Evolutionary conservation across 1,284 basidiomycete genomes (phyloP).

Genomic region (Fomitopsis pinicola): DNA sequence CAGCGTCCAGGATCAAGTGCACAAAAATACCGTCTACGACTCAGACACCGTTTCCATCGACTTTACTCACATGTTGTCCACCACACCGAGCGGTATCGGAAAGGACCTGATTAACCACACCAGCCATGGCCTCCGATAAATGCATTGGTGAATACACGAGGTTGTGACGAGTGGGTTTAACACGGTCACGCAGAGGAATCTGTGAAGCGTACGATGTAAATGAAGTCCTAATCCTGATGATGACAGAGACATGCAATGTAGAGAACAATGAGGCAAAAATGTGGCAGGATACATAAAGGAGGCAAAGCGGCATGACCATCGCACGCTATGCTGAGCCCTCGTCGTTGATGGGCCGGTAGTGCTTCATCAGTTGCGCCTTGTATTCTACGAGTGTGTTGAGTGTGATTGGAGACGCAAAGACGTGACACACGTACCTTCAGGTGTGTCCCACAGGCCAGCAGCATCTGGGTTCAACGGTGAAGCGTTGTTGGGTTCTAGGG

Average conservation of each 20-base stretch:
- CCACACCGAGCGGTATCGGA: too few relatives aligned
- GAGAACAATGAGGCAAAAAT: conserved; percentile 1
- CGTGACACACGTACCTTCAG: conserved; percentile 45
- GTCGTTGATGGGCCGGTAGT: conserved; percentile 61
- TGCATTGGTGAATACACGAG: too few relatives aligned
- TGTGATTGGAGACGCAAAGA: background rate
- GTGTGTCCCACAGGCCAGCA: conserved; percentile 68
- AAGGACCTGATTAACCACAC: too few relatives aligned
- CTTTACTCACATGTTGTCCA: too few relatives aligned
- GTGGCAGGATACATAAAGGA: background rate
- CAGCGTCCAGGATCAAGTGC: too few relatives aligned
- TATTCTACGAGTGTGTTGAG: conserved; percentile 42
- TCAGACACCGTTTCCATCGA: too few relatives aligned
- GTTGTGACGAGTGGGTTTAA: background rate
- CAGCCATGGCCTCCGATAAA: too few relatives aligned
- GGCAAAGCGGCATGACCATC: background rate
- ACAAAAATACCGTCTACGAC: too few relatives aligned
- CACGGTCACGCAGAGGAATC: background rate
- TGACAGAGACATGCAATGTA: background rate
- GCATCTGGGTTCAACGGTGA: conserved; percentile 84
- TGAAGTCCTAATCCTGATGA: background rate
- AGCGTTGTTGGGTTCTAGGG: conserved; percentile 81
- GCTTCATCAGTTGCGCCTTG: conserved; percentile 67
- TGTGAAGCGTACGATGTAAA: background rate
- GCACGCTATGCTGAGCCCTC: conserved; percentile 33